phyloP scores from a whole-genome alignment of 2,329 filamentous ascomycete species.

The Penicillium sclerotiorum region DNA sequence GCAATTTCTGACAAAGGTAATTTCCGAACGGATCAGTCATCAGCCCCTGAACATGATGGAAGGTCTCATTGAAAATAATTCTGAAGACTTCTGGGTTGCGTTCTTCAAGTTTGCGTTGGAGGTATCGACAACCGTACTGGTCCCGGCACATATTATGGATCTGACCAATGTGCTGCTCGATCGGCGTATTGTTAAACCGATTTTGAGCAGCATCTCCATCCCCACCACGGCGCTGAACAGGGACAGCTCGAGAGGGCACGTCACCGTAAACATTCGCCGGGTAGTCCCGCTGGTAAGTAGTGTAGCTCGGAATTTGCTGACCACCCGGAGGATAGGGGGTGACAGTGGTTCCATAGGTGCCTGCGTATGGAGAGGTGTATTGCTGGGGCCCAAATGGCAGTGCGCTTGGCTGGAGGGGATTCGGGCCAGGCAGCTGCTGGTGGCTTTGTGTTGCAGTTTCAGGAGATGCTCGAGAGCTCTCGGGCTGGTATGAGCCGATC shows the following conservation, averaged over 20 bases:
- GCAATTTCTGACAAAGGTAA: slow-evolving; percentile 97
- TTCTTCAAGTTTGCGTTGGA: slow-evolving; percentile 97
- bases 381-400: slow-evolving; percentile 73
- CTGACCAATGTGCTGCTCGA: slow-evolving; percentile 78
- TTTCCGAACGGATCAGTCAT: slow-evolving; percentile 99
- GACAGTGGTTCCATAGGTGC: slow-evolving; percentile 48
- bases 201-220: slow-evolving; percentile 60
- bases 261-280: too few relatives aligned
- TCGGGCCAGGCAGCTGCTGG: slow-evolving; percentile 66
- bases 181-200: slow-evolving; percentile 78
- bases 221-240: slow-evolving; percentile 61
- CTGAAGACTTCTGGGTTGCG: slow-evolving; percentile 80
- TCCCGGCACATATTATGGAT: slow-evolving; percentile 95
- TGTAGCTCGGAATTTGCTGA: slow-evolving; percentile 48
- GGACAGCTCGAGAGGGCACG: slow-evolving; percentile 75
- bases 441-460: slow-evolving; percentile 54
- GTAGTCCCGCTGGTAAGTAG: too few relatives aligned
- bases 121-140: slow-evolving; percentile 93
- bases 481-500: slow-evolving; percentile 63
- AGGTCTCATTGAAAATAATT: slow-evolving; percentile 92
- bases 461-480: slow-evolving; percentile 54
- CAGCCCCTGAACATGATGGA: slow-evolving; percentile 89
- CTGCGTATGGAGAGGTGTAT: too few relatives aligned
- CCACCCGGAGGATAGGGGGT: slow-evolving; percentile 50
- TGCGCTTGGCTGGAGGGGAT: slow-evolving; percentile 77